These are phyloP conservation scores for Pneumocystis canis DNA, from an alignment of 1,139 yeast species.

Conservation along the genomic window DNA sequence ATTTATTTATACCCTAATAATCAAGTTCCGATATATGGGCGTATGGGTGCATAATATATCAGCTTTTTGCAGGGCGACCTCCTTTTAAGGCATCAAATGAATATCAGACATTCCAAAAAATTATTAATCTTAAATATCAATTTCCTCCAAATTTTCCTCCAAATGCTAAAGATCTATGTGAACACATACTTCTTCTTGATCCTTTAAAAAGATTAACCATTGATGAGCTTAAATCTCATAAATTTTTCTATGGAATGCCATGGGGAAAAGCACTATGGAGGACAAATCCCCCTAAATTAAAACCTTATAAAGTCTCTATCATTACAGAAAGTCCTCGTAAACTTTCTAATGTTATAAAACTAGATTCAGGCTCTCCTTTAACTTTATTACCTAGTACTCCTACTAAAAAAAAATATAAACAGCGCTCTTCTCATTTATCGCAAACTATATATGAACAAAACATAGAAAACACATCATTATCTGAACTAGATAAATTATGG, in stretches of 20 bases:
- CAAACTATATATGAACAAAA: slow-evolving; percentile 18
- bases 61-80: slow-evolving; percentile 85
- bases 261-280: slow-evolving; percentile 55
- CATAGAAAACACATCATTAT: slow-evolving; percentile 12
- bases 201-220: slow-evolving; percentile 56
- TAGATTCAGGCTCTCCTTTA: slow-evolving; percentile 17
- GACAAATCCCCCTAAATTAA: slow-evolving; percentile 54
- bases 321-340: slow-evolving; percentile 20
- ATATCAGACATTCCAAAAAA: slow-evolving; percentile 84
- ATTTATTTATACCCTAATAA: not conserved
- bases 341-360: slow-evolving; percentile 31
- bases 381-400: slow-evolving; percentile 17
- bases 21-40: slow-evolving; percentile 84
- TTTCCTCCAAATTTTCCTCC: slow-evolving; percentile 68
- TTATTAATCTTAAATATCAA: slow-evolving; percentile 66
- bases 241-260: slow-evolving; percentile 55
- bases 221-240: slow-evolving; percentile 52
- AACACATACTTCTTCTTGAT: slow-evolving; percentile 47
- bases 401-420: slow-evolving; percentile 18
- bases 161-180: slow-evolving; percentile 55
- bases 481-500: slow-evolving; percentile 15
- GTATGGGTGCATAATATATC: slow-evolving; percentile 81
- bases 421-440: slow-evolving; percentile 17
- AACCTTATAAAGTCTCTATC: slow-evolving; percentile 46
- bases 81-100: slow-evolving; percentile 96